phyloP scores from a whole-genome alignment of 352 stramenopile genomes.

The Globisporangium perplexum region DNA sequence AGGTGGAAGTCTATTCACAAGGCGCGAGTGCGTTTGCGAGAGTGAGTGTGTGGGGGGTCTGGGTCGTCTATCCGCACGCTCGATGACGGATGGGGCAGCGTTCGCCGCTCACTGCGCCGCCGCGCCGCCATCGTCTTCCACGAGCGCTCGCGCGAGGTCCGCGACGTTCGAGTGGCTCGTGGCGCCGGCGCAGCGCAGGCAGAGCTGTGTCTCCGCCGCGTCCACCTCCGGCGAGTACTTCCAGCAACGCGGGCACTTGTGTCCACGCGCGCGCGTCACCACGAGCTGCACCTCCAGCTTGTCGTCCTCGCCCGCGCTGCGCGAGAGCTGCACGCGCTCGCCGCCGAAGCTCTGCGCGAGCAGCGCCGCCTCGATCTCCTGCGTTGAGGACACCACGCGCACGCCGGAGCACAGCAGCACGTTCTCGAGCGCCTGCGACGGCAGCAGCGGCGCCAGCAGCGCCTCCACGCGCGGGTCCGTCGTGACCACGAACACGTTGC shows the following conservation, averaged over 20 bases:
- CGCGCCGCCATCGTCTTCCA: constrained; percentile 11
- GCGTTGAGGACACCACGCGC: constrained; percentile 25
- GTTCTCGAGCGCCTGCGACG: constrained; percentile 61
- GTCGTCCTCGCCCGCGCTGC: constrained; percentile 19
- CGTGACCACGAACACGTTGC: constrained; percentile 54
- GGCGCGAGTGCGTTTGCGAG: too few species aligned
- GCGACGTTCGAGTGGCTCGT: constrained; percentile 39
- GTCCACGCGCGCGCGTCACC: constrained; percentile 50
- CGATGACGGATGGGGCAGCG: too few species aligned
- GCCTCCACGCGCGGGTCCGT: constrained; percentile 26
- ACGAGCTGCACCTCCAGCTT: constrained; percentile 48
- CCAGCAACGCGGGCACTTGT: constrained; percentile 89
- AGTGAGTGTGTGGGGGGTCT: too few species aligned
- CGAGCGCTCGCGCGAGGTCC: constrained; percentile 38
- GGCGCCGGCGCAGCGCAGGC: constrained; percentile 41
- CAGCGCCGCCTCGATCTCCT: constrained; percentile 24
- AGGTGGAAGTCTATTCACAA: too few species aligned
- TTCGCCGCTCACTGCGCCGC: background rate
- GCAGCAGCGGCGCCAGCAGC: constrained; percentile 55
- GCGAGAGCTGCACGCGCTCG: constrained; percentile 19
- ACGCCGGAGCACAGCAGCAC: constrained; percentile 72
- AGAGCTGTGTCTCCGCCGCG: constrained; percentile 41
- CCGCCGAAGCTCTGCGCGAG: constrained; percentile 23
- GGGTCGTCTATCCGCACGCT: background rate
- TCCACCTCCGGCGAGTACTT: constrained; percentile 72